Base-by-base conservation (phyloP, 306 rosid genomes). In the Glycine latifolia region DNA sequence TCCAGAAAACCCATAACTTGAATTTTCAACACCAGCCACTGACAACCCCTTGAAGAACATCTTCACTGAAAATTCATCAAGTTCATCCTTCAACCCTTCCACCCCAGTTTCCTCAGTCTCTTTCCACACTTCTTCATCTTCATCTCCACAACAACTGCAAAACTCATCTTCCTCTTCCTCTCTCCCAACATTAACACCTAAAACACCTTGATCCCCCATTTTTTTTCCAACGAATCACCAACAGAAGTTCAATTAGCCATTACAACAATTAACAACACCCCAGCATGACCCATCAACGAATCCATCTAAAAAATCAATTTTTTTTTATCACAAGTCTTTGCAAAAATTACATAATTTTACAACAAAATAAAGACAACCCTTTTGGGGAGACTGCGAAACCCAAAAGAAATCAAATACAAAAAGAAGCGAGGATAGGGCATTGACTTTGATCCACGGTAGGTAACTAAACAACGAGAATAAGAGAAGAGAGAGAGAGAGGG, bases 161-260 rank as follows among this genome's bases (percentile, higher is more conserved):
- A 95, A 95, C 80, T 95, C 99, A 62, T 95, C 99, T 13, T 90
- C 97, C 50, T 92, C 98, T 35, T 93, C 99, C 76, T 95, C 98
- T 88, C 89, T 89, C 41, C 76, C 75, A 41, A 65, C 63, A 81
- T 31, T 76, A 61, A 72, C 81, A 53, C 85, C 90, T 79, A 82
- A 80, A 80, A 83, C 83, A 76, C 56, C 83, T 48, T 12, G 89
- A 79, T 85, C 84, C 79, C 86, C 97, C 99, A 95, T 95, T 26
- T 26, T 26, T 26, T 82, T 75, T 8, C 77, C 2, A 62, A 62
- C 26, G 69, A 83, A 55, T 49, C 52, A 65, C 82, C 47, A 33
- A 53, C 52, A 54, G 76, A 48, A 71, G 77, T 72, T 63, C 39
- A 76, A 77, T 54, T 46, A 56, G 71, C 71, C 52, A 74, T 60